phyloP scores from a whole-genome alignment of 2,329 filamentous ascomycete genomes.

The Pseudogymnoascus sp. region DNA sequence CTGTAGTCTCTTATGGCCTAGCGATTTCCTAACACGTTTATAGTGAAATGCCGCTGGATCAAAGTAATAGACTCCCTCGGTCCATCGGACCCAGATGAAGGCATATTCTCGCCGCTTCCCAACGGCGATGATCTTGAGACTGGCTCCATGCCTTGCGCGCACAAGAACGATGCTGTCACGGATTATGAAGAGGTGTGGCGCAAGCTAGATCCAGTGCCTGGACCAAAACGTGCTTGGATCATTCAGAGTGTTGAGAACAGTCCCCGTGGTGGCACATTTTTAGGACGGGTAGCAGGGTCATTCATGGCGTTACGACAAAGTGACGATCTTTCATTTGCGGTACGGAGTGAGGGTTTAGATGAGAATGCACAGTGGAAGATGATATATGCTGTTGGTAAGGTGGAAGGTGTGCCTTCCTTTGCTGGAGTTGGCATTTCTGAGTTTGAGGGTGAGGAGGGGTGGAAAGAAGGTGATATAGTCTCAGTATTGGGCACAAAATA shows the following conservation, averaged over 20 bases:
- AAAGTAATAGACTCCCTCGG: slow-evolving; percentile 32
- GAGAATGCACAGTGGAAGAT: slow-evolving; percentile 10
- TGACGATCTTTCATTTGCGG: slow-evolving; percentile 11
- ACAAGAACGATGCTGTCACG: slow-evolving; percentile 26
- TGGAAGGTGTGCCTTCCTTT: slow-evolving; percentile 12
- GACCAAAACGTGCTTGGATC: slow-evolving; percentile 14
- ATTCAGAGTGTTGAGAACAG: slow-evolving; percentile 11
- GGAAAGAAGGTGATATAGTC: slow-evolving; percentile 12
- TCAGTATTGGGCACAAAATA: slow-evolving; percentile 12
- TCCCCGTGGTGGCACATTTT: slow-evolving; percentile 12
- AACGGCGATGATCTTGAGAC: slow-evolving; percentile 34
- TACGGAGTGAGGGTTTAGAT: slow-evolving; percentile 16
- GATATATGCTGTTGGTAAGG: slow-evolving; percentile 14
- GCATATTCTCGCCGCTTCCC: slow-evolving; percentile 30
- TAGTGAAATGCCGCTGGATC: slow-evolving; percentile 31
- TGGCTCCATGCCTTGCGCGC: slow-evolving; percentile 31
- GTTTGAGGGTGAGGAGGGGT: slow-evolving; percentile 13
- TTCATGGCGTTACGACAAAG: slow-evolving; percentile 14
- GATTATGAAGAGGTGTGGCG: slow-evolving; percentile 19
- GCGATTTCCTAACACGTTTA: background rate
- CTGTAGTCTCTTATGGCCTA: no score
- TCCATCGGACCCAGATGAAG: slow-evolving; percentile 29
- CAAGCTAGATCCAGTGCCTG: slow-evolving; percentile 9
- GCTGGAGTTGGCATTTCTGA: background rate
- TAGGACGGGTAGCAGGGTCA: slow-evolving; percentile 15